phyloP scores from a whole-genome alignment of 345 rosid genomes.

The Leavenworthia alabamica region DNA sequence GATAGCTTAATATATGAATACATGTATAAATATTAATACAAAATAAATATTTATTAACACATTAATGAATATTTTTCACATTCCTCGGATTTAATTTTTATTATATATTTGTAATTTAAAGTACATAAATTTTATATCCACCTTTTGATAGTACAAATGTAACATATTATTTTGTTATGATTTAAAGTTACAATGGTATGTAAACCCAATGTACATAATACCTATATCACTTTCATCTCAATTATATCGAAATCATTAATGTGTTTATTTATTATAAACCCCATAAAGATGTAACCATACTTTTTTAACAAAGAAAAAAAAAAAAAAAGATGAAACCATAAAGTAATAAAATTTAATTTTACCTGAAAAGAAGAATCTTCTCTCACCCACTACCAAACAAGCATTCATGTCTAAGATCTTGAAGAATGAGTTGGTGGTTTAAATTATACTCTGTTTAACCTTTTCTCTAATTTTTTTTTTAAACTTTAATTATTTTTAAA shows the following conservation, averaged over 20 bases:
- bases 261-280: constrained; percentile 13
- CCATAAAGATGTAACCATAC: constrained; percentile 25
- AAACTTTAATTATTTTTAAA: not conserved
- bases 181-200: not conserved
- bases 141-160: not conserved
- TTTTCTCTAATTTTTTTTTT: not conserved
- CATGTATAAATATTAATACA: not conserved
- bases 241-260: constrained; percentile 37
- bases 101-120: not conserved
- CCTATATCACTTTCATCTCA: constrained; percentile 16
- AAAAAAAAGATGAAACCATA: constrained; percentile 14
- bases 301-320: constrained; percentile 5
- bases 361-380: constrained; percentile 23
- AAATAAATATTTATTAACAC: not conserved
- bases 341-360: constrained; percentile 18
- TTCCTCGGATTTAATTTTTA: not conserved
- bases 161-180: not conserved
- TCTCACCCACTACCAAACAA: constrained; percentile 35
- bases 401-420: constrained; percentile 44
- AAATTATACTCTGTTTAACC: constrained; percentile 9
- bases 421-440: constrained; percentile 38
- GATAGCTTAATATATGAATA: not conserved
- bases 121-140: not conserved
- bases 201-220: constrained; percentile 14
- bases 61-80: not conserved